Evolutionary conservation across 2,329 filamentous ascomycete species (phyloP).

Genomic region (Tolypocladium ovalisporum): DNA sequence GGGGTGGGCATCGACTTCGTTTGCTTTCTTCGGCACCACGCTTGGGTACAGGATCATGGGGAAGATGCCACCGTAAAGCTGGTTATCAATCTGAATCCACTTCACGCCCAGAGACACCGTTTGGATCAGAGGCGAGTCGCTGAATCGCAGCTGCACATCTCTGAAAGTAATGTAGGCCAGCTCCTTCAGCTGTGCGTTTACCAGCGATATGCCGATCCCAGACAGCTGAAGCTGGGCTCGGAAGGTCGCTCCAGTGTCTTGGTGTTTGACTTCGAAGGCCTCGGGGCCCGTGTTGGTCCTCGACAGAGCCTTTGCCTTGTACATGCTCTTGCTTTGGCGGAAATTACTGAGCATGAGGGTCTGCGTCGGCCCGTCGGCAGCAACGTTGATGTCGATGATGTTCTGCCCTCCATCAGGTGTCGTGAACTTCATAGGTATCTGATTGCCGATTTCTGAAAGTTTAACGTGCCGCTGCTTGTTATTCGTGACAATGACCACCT

Average conservation of each 20-base stretch:
- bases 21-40: conserved; percentile 92
- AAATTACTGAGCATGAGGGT: conserved; percentile 91
- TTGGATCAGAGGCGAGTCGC: conserved; percentile 87
- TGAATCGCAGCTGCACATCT: conserved; percentile 83
- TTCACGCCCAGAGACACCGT: conserved; percentile 85
- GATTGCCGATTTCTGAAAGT: conserved; percentile 89
- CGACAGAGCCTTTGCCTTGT: conserved; percentile 47
- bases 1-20: conserved; percentile 92
- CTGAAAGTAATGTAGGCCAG: conserved; percentile 88
- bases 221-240: conserved; percentile 79
- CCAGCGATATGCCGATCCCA: conserved; percentile 83
- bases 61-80: conserved; percentile 96
- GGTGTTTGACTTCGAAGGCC: conserved; percentile 82
- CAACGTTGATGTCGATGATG: conserved; percentile 93
- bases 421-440: conserved; percentile 86
- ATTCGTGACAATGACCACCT: conserved; percentile 58
- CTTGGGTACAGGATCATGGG: conserved; percentile 95
- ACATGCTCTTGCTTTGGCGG: conserved; percentile 84
- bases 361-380: conserved; percentile 90
- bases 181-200: conserved; percentile 87
- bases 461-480: conserved; percentile 73
- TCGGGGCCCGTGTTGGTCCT: conserved; percentile 39
- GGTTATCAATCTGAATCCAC: conserved; percentile 98
- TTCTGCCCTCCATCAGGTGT: conserved; percentile 59
- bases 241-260: conserved; percentile 81